These are phyloP conservation scores for Aplosporella prunicola DNA, from an alignment of 2,329 filamentous ascomycete species.

Conservation along the genomic window DNA sequence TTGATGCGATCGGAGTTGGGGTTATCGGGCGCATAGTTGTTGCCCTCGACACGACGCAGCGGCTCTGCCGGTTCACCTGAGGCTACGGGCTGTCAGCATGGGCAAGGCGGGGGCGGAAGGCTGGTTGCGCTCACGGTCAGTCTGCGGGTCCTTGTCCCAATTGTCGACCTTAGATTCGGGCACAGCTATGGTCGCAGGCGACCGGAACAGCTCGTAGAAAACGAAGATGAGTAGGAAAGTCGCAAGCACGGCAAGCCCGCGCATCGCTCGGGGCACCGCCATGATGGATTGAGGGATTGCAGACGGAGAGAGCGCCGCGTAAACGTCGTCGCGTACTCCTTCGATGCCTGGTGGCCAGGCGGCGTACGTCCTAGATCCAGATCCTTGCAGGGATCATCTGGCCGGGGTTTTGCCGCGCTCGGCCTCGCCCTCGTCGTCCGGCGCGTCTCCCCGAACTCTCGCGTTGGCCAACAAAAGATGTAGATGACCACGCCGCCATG, in stretches of 20 bases:
- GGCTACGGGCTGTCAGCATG: conserved; percentile 39
- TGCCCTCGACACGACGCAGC: conserved; percentile 57
- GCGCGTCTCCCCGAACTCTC: conserved; percentile 4
- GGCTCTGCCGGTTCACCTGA: conserved; percentile 74
- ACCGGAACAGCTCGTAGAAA: conserved; percentile 62
- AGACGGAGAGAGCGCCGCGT: background rate
- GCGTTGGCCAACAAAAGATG: conserved; percentile 6
- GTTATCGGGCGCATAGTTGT: conserved; percentile 70
- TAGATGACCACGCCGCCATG: conserved; percentile 42
- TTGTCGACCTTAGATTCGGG: conserved; percentile 41
- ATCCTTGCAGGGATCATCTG: too few species aligned
- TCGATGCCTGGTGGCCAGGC: too few species aligned
- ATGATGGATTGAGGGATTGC: conserved; percentile 41
- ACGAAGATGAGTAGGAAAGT: conserved; percentile 69
- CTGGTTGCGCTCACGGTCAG: conserved; percentile 64
- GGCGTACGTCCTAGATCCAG: too few species aligned
- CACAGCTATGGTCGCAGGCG: conserved; percentile 36
- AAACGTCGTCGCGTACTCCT: too few species aligned
- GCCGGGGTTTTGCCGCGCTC: background rate
- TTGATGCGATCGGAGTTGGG: conserved; percentile 76
- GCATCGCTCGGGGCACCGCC: conserved; percentile 77
- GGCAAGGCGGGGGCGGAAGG: background rate
- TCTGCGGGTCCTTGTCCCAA: conserved; percentile 70
- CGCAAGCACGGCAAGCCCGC: conserved; percentile 64
- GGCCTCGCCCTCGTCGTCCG: conserved; percentile 5